A percentile compares a stretch with the other conserved stretches of the same genome.
Evolutionary conservation across 2,329 filamentous ascomycete genomes (phyloP).

Genomic region (Sporothrix euskadiensis): DNA sequence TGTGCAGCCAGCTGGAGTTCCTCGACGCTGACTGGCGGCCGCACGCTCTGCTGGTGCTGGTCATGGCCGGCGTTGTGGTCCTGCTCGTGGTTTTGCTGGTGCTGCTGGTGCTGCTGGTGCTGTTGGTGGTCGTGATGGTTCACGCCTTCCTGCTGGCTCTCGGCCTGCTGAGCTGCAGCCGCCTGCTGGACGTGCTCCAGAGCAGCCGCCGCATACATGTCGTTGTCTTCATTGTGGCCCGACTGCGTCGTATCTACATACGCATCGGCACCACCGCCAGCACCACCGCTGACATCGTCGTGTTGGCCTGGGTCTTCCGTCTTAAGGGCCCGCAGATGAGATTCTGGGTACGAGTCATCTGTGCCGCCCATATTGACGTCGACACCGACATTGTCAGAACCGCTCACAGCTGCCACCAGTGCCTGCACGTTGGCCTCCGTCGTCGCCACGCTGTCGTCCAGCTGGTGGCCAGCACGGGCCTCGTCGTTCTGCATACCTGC

Average conservation of each 20-base stretch:
- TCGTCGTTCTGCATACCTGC: slow-evolving; percentile 32
- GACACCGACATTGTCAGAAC: slow-evolving; percentile 6
- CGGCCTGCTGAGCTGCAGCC: slow-evolving; percentile 10
- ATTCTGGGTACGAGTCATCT: slow-evolving; percentile 32
- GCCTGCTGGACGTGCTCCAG: slow-evolving; percentile 27
- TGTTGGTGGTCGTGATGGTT: slow-evolving; percentile 38
- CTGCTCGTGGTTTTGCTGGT: slow-evolving; percentile 33
- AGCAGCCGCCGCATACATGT: slow-evolving; percentile 21
- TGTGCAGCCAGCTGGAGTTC: slow-evolving; percentile 61
- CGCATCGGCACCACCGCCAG: neutral
- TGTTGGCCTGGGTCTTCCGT: slow-evolving; percentile 25
- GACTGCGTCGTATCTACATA: slow-evolving; percentile 16
- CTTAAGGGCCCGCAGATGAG: slow-evolving; percentile 32
- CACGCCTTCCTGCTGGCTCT: slow-evolving; percentile 10
- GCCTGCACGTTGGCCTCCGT: slow-evolving; percentile 27
- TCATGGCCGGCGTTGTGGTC: slow-evolving; percentile 34
- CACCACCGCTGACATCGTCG: neutral
- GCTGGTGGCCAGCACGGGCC: neutral
- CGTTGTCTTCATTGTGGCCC: slow-evolving; percentile 16
- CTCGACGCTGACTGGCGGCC: slow-evolving; percentile 50
- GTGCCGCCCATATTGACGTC: neutral
- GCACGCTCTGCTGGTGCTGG: slow-evolving; percentile 37
- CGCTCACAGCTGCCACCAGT: slow-evolving; percentile 19
- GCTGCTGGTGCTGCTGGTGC: slow-evolving; percentile 38
- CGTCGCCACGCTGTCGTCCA: slow-evolving; percentile 17